Percentiles rank a stretch among this genome's conserved stretches.
phyloP scores from a whole-genome alignment of 495 filamentous ascomycete genomes.

The Patellaria atrata region DNA sequence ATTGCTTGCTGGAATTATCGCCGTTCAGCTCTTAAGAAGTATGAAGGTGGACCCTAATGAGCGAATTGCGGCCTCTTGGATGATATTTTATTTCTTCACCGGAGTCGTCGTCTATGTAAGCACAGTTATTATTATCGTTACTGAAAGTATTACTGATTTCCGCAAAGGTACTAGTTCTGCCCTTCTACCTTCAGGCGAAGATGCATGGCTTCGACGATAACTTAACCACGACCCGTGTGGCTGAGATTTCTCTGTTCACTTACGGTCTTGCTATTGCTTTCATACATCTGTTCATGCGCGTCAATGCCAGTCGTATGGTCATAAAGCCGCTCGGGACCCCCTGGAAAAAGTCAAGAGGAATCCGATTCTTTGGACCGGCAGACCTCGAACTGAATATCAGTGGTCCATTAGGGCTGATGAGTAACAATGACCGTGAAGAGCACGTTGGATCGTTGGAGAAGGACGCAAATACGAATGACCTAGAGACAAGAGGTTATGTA shows the following conservation, averaged over 20 bases:
- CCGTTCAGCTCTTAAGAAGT: conserved; percentile 19
- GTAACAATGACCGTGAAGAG: conserved; percentile 14
- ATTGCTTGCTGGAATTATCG: conserved; percentile 13
- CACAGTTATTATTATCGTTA: neutral
- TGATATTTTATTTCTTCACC: conserved; percentile 20
- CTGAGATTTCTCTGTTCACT: conserved; percentile 17
- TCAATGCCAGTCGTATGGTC: conserved; percentile 19
- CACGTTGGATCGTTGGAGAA: conserved; percentile 14
- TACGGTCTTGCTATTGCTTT: conserved; percentile 17
- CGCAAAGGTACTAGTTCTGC: conserved; percentile 15
- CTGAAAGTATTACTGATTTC: conserved; percentile 1
- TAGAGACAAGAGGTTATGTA: conserved; percentile 12
- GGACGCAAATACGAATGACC: conserved; percentile 6
- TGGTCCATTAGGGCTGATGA: conserved; percentile 12
- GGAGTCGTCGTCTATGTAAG: conserved; percentile 16
- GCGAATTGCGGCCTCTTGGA: conserved; percentile 20
- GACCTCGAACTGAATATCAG: conserved; percentile 23
- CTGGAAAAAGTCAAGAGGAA: conserved; percentile 10
- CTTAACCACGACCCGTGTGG: conserved; percentile 15
- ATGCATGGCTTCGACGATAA: conserved; percentile 13
- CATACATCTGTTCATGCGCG: conserved; percentile 21
- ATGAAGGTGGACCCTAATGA: conserved; percentile 18
- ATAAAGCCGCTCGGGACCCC: conserved; percentile 14
- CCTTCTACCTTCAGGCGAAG: conserved; percentile 18
- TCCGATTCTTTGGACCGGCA: conserved; percentile 19